These are phyloP conservation scores for Mycena latifolia DNA, from an alignment of 768 basidiomycete genomes.

Conservation along the genomic window DNA sequence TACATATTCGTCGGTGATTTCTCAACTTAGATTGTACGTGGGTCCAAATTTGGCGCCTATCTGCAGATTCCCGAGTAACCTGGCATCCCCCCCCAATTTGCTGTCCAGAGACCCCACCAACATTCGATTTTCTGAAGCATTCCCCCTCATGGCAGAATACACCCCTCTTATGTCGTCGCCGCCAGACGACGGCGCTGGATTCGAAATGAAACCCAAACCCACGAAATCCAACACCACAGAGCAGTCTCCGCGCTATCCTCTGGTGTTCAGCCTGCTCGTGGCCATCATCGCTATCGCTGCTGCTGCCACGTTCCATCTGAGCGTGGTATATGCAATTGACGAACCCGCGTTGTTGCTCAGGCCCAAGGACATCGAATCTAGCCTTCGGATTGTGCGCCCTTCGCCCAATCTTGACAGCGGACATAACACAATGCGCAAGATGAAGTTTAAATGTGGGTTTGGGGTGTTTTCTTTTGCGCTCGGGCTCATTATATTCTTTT, in stretches of 20 bases:
- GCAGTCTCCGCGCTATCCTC: neutral
- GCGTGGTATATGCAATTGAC: slow-evolving; percentile 8
- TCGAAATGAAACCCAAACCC: slow-evolving; percentile 11
- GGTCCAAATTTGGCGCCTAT: neutral
- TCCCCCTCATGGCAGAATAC: slow-evolving; percentile 36
- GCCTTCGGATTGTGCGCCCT: slow-evolving; percentile 8
- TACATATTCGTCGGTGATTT: too few relatives aligned
- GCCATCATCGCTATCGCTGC: slow-evolving; percentile 25
- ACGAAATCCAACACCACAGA: neutral
- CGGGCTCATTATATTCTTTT: neutral
- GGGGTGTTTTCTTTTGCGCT: neutral
- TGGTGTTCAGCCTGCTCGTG: slow-evolving; percentile 16
- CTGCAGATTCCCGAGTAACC: neutral
- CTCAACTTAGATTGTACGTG: too few relatives aligned
- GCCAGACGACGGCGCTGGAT: slow-evolving; percentile 1
- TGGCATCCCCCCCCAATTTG: neutral
- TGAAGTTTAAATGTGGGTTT: slow-evolving; percentile 25
- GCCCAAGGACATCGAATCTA: slow-evolving; percentile 13
- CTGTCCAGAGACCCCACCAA: neutral
- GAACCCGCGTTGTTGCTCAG: slow-evolving; percentile 4
- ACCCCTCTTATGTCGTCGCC: slow-evolving; percentile 17
- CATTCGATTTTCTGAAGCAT: neutral
- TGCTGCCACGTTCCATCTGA: slow-evolving; percentile 30
- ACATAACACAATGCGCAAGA: slow-evolving; percentile 22
- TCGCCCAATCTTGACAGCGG: slow-evolving; percentile 28